Base-by-base conservation (phyloP, 768 basidiomycete genomes). In the Lyophyllum semitale region DNA sequence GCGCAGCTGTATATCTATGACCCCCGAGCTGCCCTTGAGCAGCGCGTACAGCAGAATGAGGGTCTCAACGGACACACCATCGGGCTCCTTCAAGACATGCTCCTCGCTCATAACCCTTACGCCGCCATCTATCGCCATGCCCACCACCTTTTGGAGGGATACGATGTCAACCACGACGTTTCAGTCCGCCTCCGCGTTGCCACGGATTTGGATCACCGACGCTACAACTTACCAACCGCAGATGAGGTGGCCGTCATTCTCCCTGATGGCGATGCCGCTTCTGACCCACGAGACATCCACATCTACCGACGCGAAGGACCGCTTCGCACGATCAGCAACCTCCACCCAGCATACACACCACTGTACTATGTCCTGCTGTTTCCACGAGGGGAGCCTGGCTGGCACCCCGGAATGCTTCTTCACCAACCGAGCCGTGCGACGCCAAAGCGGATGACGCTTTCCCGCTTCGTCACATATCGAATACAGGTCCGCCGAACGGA, bases 351-450 rank as follows among this genome's bases (percentile, higher is more conserved):
- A 0, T 82, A 81, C 57, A 27, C 57, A 0, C 59, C 77, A 0
- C 63, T 81, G 0, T 73, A 78, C 13, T 81, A 79, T 73, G 70
- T 75, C 0, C 57, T 83, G 0, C 64, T 82, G 1, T 80, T 80
- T 66, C 74, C 78, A 3, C 17, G 47, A 35, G 76, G 77, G 2
- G 59, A 73, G 13, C 40, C 59, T 38, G 77, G 77, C 2, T 82
- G 73, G 77, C 66, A 71, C 55, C 12, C 57, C 4, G 27, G 66
- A 0, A 59, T 75, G 3, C 54, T 41, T 0, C 35, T 66, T 12
- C 50, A 29, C 43, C 41, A 48, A 43, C 51, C 49, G 8, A 13
- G 49, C n/a, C 12, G 30, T 23, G 23, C 18, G 0, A 29, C 17
- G 18, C 59, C 44, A 25, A 64, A 63, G 9, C 58, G 57, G 18